Base-by-base conservation (phyloP, 805 yeast species). In the Candida silvicultrix region DNA sequence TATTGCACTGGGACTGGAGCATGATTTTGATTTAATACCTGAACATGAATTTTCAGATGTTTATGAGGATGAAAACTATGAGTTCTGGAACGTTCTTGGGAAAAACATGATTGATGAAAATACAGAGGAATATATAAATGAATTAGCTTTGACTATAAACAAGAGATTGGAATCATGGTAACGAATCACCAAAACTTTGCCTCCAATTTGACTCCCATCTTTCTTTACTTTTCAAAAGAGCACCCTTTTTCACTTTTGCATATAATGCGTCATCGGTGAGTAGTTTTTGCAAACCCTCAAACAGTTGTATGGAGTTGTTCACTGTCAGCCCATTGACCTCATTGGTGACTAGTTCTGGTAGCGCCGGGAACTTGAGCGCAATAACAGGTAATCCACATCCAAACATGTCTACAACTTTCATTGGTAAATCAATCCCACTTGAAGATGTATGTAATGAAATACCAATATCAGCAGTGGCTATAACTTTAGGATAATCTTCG, bases 341-440 rank as follows among this genome's bases (percentile, higher is more conserved):
- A 41, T 82, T 76, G 40, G 75, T 69, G 1, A 94, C 92, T 39
- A 94, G 68, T 61, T 94, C 99, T 7, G 70, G 69, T 14, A 92
- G 73, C 2, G 96, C 92, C 0, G 84, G 80, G 61, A 88, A 94
- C 34, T 73, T 69, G 47, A 90, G 69, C 0, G 96, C 79, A 2
- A 90, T 70, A 0, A 89, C 97, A 1, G 99, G 99, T 12, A 94
- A 69, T 0, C 98, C 98, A 52, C 94, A 86, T 0, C 99, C 99
- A 70, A 92, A 90, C 77, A 92, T 81, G 59, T 94, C 99, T 6
- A 92, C 83, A 32, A 94, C 86, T 64, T 94, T 94, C 99, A 94
- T 94, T 1, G 99, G 99, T 47, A 94, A 72, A 59, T 94, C 99
- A 46, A 86, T 73, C 0, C 99, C 99, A 40, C 96, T 85, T 40